Percentiles rank a stretch among this genome's conserved stretches.
These are phyloP conservation scores for Backusella australiensis DNA, from an alignment of 192 early-diverging fungal genomes.

Conservation along the genomic window DNA sequence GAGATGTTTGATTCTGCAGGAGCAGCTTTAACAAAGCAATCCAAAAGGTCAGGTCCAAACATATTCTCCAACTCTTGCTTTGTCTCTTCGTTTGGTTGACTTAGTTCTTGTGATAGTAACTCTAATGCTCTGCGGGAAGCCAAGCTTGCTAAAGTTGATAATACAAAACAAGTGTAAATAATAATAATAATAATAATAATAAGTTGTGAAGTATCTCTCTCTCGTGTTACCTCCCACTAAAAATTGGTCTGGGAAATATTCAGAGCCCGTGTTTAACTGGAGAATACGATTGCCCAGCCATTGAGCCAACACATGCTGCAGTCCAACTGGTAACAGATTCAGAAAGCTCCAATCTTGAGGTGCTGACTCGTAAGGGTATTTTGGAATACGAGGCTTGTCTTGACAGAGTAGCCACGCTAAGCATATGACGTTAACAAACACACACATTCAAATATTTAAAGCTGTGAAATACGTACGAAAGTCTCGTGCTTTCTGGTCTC, in stretches of 20 bases:
- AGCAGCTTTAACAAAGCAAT: conserved; percentile 29
- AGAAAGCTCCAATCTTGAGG: conserved; percentile 39
- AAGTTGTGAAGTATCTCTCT: not conserved
- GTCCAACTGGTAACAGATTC: conserved; percentile 33
- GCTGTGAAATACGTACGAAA: not conserved
- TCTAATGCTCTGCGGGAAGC: conserved; percentile 18
- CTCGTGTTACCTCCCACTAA: conserved; percentile 40
- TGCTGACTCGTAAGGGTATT: conserved; percentile 44
- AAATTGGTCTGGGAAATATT: conserved; percentile 51
- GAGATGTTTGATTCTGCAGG: conserved; percentile 15
- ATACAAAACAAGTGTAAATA: not conserved
- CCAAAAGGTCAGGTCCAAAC: conserved; percentile 40
- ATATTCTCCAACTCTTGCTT: conserved; percentile 15
- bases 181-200: too few relatives aligned
- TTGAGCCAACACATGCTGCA: conserved; percentile 42
- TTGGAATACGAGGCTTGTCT: conserved; percentile 37
- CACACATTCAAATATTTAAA: conserved; percentile 1
- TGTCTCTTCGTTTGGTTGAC: not conserved
- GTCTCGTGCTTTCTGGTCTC: not conserved
- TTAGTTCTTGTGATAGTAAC: conserved; percentile 14
- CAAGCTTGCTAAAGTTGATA: conserved; percentile 16
- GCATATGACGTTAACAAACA: not conserved
- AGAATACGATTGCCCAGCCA: conserved; percentile 42
- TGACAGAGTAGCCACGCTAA: conserved; percentile 23
- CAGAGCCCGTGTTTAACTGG: conserved; percentile 38